Base-by-base conservation (phyloP, 371 early-diverging fungal genomes). In the Choanephora cucurbitarum region DNA sequence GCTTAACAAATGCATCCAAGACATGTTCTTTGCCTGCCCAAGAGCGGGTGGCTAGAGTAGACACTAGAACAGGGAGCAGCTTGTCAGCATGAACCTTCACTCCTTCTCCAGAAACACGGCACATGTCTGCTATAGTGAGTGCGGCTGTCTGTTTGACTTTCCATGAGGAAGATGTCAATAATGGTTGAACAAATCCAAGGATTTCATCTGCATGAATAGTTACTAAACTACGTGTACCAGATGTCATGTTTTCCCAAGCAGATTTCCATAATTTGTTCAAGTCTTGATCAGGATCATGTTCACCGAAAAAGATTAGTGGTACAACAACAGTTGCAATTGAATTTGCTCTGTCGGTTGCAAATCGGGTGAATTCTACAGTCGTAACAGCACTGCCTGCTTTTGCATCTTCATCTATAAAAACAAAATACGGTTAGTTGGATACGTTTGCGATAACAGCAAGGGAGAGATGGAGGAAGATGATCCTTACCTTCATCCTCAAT, bases 11-110 rank as follows among this genome's bases (percentile, higher is more conserved):
- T 4, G 90, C 82, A 40, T 86, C 87, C 22, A 94, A 70, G 5
- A 94, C 85, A 21, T 79, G 73, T 57, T 94, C 95, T 65, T 94
- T 96, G 31, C 95, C 96, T 2, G 85, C 86, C 94, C 94, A 96
- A 1, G 89, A 84, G 32, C 94, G 75, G 5, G 94, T 92, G 0
- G 84, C 69, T 5, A 93, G 67, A 0, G 88, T 82, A 11, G 83
- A 75, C 1, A 85, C 58, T 53, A 95, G 72, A 15, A 89, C 56
- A 1, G 87, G 86, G 39, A 94, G 55, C 9, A 86, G 59, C 18
- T 66, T 60, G 9, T 76, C 72, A 49, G 87, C 80, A 47, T 82
- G 63, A 3, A 62, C 43, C 13, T 43, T 52, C 22, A 83, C 48
- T 5, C 56, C 65, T 33, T 66, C 65, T 18, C 69, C 72, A 65